Percentiles rank a stretch among this genome's conserved stretches.
Evolutionary conservation across 1,284 basidiomycete genomes (phyloP).

Genomic region (Mycena sp.): DNA sequence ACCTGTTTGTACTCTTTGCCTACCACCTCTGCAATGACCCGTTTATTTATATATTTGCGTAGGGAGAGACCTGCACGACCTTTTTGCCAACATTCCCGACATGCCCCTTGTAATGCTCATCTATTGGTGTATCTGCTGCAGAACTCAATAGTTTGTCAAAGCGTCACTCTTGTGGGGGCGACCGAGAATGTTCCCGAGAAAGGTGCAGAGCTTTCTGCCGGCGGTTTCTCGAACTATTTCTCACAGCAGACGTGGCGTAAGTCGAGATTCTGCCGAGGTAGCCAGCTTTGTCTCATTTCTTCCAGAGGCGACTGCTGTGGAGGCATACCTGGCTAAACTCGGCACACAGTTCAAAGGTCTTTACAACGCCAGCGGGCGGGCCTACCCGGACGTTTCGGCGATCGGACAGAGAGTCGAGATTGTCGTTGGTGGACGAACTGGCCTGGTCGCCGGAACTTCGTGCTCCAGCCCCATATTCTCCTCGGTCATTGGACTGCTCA

Average conservation of each 20-base stretch:
- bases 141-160: neutral
- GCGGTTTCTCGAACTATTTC: conserved; percentile 18
- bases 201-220: conserved; percentile 11
- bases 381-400: conserved; percentile 1
- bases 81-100: conserved; percentile 15
- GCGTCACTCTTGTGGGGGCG: conserved; percentile 17
- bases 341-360: conserved; percentile 50
- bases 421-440: conserved; percentile 44
- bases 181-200: conserved; percentile 14
- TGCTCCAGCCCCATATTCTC: neutral
- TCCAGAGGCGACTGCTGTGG: conserved; percentile 1
- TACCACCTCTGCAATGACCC: neutral
- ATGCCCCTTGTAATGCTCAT: conserved; percentile 20
- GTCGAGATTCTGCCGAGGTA: neutral
- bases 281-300: neutral
- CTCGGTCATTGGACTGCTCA: neutral
- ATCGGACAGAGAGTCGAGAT: conserved; percentile 52
- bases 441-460: conserved; percentile 58
- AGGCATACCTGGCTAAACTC: neutral
- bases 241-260: neutral
- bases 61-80: too few species aligned
- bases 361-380: conserved; percentile 49
- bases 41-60: neutral
- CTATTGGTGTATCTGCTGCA: neutral
- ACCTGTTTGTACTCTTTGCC: neutral